phyloP scores from a whole-genome alignment of 441 rosid genomes.

The Viola pubescens region DNA sequence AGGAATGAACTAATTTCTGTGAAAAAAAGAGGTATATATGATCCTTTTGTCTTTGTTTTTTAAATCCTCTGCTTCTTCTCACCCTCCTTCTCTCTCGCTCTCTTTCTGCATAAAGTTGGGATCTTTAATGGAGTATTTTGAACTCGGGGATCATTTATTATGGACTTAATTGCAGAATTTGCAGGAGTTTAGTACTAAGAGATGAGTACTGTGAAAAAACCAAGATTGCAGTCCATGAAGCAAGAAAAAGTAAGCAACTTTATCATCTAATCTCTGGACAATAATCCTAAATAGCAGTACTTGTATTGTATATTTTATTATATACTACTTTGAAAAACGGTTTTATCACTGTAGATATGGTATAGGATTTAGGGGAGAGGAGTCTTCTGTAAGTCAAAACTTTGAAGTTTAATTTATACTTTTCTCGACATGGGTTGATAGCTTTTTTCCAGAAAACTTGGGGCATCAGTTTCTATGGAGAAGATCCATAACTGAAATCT shows the following conservation, averaged over 20 bases:
- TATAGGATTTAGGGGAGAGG: background rate
- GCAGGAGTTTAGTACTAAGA: constrained; percentile 12
- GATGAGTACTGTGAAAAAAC: constrained; percentile 35
- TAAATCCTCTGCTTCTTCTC: constrained; percentile 4
- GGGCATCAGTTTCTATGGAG: constrained; percentile 22
- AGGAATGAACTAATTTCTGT: constrained; percentile 20
- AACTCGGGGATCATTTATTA: too few species aligned
- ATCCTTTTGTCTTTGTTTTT: constrained; percentile 18
- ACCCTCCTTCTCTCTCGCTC: background rate
- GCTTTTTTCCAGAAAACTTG: constrained; percentile 11
- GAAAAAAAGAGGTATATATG: constrained; percentile 14
- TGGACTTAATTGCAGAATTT: constrained; percentile 21
- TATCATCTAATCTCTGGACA: constrained; percentile 13
- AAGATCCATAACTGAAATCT: constrained; percentile 23
- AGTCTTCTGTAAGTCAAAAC: background rate
- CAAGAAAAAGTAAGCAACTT: constrained; percentile 30
- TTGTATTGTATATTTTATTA: constrained; percentile 4
- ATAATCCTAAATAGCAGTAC: constrained; percentile 5
- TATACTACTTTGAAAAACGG: constrained; percentile 16
- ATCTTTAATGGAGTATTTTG: background rate
- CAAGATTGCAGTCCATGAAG: constrained; percentile 28
- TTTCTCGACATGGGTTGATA: background rate
- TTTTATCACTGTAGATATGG: constrained; percentile 10
- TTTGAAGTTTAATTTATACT: background rate
- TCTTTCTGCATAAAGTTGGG: constrained; percentile 16